Conservation (phyloP, 2,329 filamentous ascomycete genomes). For the Orbilia oligospora region DNA sequence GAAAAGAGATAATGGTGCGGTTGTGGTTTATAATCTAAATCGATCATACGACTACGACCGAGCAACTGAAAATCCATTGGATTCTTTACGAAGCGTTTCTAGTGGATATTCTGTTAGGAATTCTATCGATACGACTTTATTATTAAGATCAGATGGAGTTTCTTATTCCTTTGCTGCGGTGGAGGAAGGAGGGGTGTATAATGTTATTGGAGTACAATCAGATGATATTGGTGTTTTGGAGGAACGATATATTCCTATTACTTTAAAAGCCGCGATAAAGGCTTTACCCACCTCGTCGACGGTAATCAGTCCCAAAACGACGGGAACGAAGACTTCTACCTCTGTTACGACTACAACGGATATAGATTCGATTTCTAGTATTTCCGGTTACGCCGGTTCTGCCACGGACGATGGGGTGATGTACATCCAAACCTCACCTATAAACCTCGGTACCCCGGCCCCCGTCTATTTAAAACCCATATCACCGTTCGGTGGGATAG, state of each 20-base stretch:
- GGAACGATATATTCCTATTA: constrained; percentile 1
- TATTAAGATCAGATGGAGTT: neutral
- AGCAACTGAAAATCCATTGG: constrained; percentile 9
- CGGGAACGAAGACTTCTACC: neutral
- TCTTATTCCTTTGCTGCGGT: constrained; percentile 1
- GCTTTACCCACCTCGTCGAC: neutral
- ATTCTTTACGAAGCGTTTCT: neutral
- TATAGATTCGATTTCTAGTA: neutral
- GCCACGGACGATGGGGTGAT: neutral
- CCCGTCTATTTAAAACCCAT: neutral
- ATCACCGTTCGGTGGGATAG: neutral
- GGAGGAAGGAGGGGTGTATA: neutral
- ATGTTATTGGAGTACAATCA: constrained; percentile 7
- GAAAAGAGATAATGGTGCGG: neutral
- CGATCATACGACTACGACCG: neutral
- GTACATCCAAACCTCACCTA: constrained; percentile 2
- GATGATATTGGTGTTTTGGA: neutral
- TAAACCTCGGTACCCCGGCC: constrained; percentile 7
- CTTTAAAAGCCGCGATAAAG: neutral
- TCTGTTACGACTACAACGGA: no score
- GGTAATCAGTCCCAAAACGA: neutral
- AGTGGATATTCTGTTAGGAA: neutral
- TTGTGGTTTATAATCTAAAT: neutral
- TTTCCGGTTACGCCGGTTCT: neutral
- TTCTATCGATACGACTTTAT: neutral